Conservation (phyloP, 2,329 filamentous ascomycete genomes). For the Zymoseptoria passerinii region DNA sequence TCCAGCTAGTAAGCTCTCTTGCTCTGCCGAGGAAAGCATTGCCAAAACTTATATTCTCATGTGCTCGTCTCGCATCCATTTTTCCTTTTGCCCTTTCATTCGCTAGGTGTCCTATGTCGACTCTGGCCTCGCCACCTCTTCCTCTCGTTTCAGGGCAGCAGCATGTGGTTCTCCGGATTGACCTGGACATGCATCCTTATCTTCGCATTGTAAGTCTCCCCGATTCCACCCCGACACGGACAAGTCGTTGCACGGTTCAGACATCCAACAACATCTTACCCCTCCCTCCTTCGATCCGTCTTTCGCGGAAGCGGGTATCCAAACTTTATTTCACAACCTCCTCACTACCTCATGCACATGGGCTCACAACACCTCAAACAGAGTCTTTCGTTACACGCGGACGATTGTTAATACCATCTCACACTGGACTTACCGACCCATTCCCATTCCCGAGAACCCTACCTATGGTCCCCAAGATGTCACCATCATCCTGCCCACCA, state of each 20-base stretch:
- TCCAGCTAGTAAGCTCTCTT: slow-evolving; percentile 26
- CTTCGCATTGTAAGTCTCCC: slow-evolving; percentile 26
- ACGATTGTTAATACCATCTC: slow-evolving; percentile 76
- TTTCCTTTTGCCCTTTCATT: slow-evolving; percentile 16
- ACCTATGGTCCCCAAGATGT: slow-evolving; percentile 73
- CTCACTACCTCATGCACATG: slow-evolving; percentile 12
- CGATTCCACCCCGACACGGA: background rate
- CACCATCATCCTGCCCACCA: slow-evolving; percentile 87
- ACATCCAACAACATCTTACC: background rate
- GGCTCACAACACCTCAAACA: slow-evolving; percentile 34
- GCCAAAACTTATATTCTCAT: slow-evolving; percentile 26
- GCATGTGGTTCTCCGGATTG: slow-evolving; percentile 24
- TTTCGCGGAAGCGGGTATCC: slow-evolving; percentile 12
- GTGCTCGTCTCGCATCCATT: slow-evolving; percentile 19
- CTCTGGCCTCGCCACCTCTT: slow-evolving; percentile 19
- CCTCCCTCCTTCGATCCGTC: background rate
- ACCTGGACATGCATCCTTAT: slow-evolving; percentile 27
- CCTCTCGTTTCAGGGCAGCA: slow-evolving; percentile 27
- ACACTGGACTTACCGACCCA: slow-evolving; percentile 80
- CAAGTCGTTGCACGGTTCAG: background rate
- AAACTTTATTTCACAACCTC: slow-evolving; percentile 11
- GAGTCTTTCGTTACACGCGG: slow-evolving; percentile 80
- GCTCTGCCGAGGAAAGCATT: slow-evolving; percentile 24
- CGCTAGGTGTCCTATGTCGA: slow-evolving; percentile 23
- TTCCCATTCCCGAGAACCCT: slow-evolving; percentile 74